phyloP scores from a whole-genome alignment of 2,329 filamentous ascomycete species.

The Chaetomiaceae sp. region DNA sequence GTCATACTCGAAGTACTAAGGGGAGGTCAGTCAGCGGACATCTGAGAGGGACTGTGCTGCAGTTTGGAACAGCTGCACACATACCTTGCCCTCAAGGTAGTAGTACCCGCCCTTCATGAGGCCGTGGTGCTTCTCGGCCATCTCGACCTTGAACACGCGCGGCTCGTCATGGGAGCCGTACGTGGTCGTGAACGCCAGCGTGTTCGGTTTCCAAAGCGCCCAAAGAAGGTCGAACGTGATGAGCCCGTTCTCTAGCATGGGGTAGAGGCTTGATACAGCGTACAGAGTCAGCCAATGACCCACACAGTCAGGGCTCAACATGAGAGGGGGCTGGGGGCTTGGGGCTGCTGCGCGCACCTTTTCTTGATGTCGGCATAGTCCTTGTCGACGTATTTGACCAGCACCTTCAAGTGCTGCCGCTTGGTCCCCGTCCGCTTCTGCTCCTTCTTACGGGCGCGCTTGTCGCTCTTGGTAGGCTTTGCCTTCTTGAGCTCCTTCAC shows the following conservation, averaged over 20 bases:
- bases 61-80: no score
- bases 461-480: conserved; percentile 41
- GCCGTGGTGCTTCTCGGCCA: conserved; percentile 61
- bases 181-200: conserved; percentile 68
- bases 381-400: conserved; percentile 41
- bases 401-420: conserved; percentile 58
- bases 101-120: conserved; percentile 72
- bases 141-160: conserved; percentile 74
- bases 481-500: conserved; percentile 59
- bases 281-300: no score
- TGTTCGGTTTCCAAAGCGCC: conserved; percentile 85
- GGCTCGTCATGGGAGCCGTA: conserved; percentile 73
- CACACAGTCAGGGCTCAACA: no score
- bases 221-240: conserved; percentile 87
- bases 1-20: conserved; percentile 74
- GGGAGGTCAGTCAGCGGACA: not conserved
- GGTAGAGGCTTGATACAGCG: conserved; percentile 54
- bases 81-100: conserved; percentile 59
- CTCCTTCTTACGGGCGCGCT: conserved; percentile 55
- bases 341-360: conserved; percentile 33
- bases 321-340: no score
- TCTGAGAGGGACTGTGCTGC: not conserved
- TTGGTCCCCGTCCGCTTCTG: conserved; percentile 53
- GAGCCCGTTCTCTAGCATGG: conserved; percentile 71
- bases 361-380: conserved; percentile 77